Evolutionary conservation across 495 filamentous ascomycete species (phyloP), one percentile per base, ranked within the genome.

Genomic region (Aspergillus biplanus): DNA sequence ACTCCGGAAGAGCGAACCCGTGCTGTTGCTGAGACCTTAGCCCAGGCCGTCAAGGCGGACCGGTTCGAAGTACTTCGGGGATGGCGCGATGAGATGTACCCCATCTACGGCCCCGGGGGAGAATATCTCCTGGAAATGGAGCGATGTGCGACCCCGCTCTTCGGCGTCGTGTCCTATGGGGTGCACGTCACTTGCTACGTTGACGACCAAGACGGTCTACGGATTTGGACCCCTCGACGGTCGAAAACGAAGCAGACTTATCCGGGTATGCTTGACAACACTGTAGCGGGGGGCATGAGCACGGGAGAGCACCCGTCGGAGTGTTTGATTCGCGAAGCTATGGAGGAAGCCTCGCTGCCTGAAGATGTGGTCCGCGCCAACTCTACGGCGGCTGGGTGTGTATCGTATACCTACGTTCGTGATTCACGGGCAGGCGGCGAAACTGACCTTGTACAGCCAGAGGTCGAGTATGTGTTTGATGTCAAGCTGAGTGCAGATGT

Each of bases 401-500:
- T 97, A 52, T 90, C 92, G 0, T 98, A 97, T 73, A 88, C 92
- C 59, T 89, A 95, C 75, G 82, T 96, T 59, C 87, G 94, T 11
- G 89, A 92, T 65, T 74, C 82, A 59, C 81, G 86, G 8, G 89
- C 92, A 0, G 94, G 94, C 1, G 95, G 96, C 3, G 94, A 98
- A 72, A 85, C 82, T 7, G 90, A 90, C n/a, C 79, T 96, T 61
- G 77, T 97, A 63, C 96, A 97, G 74, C 95, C 95, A 0, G 96
- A 98, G 75, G 89, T 90, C 67, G 82, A 99, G 71, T 97, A 93
- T 79, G 82, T 97, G 32, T 99, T 92, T 73, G 95, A 99, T 69
- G 75, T 99, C 42, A 90, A 92, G 71, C 76, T 98, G 46, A 82
- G 86, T 9, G 77, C 82, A 7, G 86, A 85, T 42, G 82, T 93